Evolutionary conservation across 1,284 basidiomycete species (phyloP), one percentile per base, ranked within the genome.

Genomic region (Cryptococcus neoformans): DNA sequence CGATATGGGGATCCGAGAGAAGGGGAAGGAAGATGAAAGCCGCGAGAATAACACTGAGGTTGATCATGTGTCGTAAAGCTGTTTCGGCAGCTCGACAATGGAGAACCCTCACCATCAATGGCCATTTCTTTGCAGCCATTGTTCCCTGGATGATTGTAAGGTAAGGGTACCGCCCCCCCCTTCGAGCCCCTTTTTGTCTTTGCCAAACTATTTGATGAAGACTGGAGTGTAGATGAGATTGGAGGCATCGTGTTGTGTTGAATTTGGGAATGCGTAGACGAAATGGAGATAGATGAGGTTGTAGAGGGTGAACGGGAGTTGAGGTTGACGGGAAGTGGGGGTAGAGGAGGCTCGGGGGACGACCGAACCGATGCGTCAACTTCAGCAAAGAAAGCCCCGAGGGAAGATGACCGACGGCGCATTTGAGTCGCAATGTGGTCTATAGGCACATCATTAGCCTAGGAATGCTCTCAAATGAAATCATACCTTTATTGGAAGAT

Each of bases 1-100:
- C 60, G 58, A 40, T 75, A 75, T 9, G 73, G 72, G 11, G 73
- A 75, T 1, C 64, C 62, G 11, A 68, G 65, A 2, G 68, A 62
- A 10, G 71, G 69, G 0, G 70, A 72, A 1, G 73, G 73, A 5
- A 75, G 52, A 49, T 75, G 73, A 49, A 72, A 75, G 1, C 73
- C 73, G 8, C 63, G 60, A 8, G 73, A 73, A 54, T 73, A 70
- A 0, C 70, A 68, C 8, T 63, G 56, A 5, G 59, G 56, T n/a
- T 62, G 37, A 17, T 53, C 54, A 14, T 57, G 64, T 44, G 56
- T 53, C 2, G 42, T 42, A 55, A 53, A 16, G 40, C 54, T 40
- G 36, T 39, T 49, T 41, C n/a, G 16, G 51, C n/a, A 17, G 7
- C 12, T 47, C 3, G 62, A 52, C 36, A 63, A 48, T 6, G 60